Base-by-base conservation (phyloP, 345 rosid genomes). In the Camelina sativa region DNA sequence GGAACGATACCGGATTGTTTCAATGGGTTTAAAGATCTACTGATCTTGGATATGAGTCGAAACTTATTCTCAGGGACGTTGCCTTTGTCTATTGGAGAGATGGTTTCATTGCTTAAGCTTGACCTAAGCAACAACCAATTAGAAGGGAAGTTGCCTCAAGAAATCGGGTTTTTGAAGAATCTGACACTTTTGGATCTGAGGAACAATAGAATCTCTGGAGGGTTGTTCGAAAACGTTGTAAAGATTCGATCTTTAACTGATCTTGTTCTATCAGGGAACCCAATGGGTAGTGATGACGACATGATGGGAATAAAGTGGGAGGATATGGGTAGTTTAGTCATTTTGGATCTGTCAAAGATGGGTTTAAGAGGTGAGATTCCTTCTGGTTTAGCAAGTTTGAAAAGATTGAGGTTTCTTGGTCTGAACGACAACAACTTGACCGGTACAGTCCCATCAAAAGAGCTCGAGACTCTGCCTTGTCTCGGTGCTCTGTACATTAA, bases 101-200 rank as follows among this genome's bases (percentile, higher is more conserved):
- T 94, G 88, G 77, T 75, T 43, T 86, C 95, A 19, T 80, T 94
- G 43, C 77, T 94, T 80, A 94, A 94, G 83, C 90, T 94, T 72
- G 97, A 91, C 77, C 40, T 89, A 65, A 89, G 97, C 77, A 77
- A 80, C 77, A 91, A 94, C 65, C 79, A 61, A 13, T 71, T 90
- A 30, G 76, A 79, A 62, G 96, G 98, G 9, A 60, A 65, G 50
- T 53, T 88, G 46, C 90, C 94, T 0, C 57, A 13, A 57, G 88
- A 76, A 51, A 60, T 86, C 8, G 78, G 88, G 7, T 20, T 59
- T 62, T 65, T 94, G 61, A 88, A 81, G 86, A 91, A 87, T 41
- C 71, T 94, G 73, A 90, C 91, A 52, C 89, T 94, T 52, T 67
- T 94, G 77, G 98, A 91, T 73, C 71, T 91, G 9, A 84, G 93